Conservation (phyloP, 2,329 filamentous ascomycete genomes). For the Aspergillus terreus region DNA sequence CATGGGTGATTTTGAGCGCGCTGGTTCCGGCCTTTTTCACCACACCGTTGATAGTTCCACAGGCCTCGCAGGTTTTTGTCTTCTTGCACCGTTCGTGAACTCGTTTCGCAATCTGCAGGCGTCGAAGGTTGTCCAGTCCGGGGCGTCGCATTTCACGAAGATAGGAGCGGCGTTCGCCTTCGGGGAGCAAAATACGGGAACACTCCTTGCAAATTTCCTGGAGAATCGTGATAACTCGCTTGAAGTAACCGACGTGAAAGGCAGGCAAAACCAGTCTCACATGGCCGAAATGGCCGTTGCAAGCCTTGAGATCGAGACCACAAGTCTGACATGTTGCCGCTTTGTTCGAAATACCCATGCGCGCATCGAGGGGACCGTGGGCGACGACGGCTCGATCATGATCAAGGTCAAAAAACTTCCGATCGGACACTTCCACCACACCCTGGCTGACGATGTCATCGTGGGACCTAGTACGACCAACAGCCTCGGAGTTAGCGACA, state of each 20-base stretch:
- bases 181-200: constrained; percentile 75
- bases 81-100: constrained; percentile 90
- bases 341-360: constrained; percentile 87
- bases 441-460: constrained; percentile 95
- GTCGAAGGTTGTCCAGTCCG: constrained; percentile 79
- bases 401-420: constrained; percentile 86
- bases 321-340: constrained; percentile 76
- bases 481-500: constrained; percentile 7
- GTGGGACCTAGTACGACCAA: constrained; percentile 60
- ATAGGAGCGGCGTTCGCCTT: constrained; percentile 71
- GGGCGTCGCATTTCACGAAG: constrained; percentile 77
- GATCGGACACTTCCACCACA: constrained; percentile 90
- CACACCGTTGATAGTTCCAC: constrained; percentile 77
- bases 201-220: constrained; percentile 98
- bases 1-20: constrained; percentile 89
- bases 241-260: constrained; percentile 95
- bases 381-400: constrained; percentile 70
- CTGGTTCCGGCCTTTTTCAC: constrained; percentile 79
- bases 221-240: constrained; percentile 84
- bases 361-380: constrained; percentile 83
- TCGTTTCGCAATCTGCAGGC: constrained; percentile 78
- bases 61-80: constrained; percentile 75
- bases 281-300: constrained; percentile 93
- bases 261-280: constrained; percentile 85
- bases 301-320: constrained; percentile 72